A percentile compares a stretch with the other conserved stretches of the same genome.
Evolutionary conservation across 495 filamentous ascomycete genomes (phyloP).

Genomic region (Aspergillus biplanus): DNA sequence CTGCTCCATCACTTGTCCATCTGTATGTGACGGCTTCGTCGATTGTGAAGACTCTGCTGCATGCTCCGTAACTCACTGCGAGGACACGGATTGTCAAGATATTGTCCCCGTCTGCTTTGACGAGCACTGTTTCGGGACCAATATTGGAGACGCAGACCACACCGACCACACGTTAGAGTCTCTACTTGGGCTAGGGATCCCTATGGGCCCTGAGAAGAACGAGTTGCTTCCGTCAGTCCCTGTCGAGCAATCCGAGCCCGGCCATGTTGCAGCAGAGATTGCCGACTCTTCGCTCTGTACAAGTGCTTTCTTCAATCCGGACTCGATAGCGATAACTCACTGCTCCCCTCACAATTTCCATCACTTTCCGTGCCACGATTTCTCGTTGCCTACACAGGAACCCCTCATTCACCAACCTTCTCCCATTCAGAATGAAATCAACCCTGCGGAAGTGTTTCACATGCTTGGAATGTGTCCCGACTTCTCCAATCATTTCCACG

Average conservation of each 20-base stretch:
- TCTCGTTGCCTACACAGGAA: slow-evolving; percentile 35
- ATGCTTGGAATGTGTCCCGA: slow-evolving; percentile 47
- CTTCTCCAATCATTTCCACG: slow-evolving; percentile 36
- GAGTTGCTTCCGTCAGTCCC: slow-evolving; percentile 31
- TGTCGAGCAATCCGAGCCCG: slow-evolving; percentile 23
- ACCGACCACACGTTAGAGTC: slow-evolving; percentile 40
- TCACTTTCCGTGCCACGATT: slow-evolving; percentile 41
- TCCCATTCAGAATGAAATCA: slow-evolving; percentile 37
- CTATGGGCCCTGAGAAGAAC: slow-evolving; percentile 36
- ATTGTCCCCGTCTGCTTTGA: slow-evolving; percentile 47
- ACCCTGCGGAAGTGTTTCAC: slow-evolving; percentile 47
- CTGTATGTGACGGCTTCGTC: slow-evolving; percentile 49
- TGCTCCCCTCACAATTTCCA: slow-evolving; percentile 39
- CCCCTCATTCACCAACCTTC: slow-evolving; percentile 30
- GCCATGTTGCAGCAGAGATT: slow-evolving; percentile 23
- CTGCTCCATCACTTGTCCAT: slow-evolving; percentile 46
- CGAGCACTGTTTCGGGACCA: slow-evolving; percentile 42
- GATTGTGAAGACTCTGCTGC: slow-evolving; percentile 46
- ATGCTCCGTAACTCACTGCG: slow-evolving; percentile 46
- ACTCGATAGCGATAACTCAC: slow-evolving; percentile 36
- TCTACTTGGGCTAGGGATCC: slow-evolving; percentile 39
- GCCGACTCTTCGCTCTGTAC: slow-evolving; percentile 28
- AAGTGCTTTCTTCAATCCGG: slow-evolving; percentile 32
- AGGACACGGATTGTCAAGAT: slow-evolving; percentile 36
- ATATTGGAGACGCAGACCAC: slow-evolving; percentile 12